These are phyloP conservation scores for Plasmopara viticola DNA, from an alignment of 352 stramenopile genomes.

Conservation along the genomic window DNA sequence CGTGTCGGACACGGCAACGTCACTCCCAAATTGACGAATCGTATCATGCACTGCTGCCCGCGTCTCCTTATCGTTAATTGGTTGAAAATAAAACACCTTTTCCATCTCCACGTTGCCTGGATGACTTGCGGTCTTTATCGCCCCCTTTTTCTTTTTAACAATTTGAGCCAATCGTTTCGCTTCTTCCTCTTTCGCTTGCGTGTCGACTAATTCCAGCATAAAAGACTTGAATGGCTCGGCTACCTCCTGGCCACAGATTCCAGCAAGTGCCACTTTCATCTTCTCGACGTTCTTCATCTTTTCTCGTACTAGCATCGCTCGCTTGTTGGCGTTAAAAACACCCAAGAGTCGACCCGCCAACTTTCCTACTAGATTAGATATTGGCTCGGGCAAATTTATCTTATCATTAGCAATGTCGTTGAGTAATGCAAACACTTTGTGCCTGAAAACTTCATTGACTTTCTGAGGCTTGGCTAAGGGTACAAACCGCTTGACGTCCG, in stretches of 20 bases:
- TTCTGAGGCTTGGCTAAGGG: slow-evolving; percentile 42
- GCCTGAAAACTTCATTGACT: slow-evolving; percentile 76
- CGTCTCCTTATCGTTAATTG: slow-evolving; percentile 76
- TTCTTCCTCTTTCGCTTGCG: slow-evolving; percentile 25
- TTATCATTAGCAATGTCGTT: slow-evolving; percentile 32
- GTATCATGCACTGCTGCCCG: slow-evolving; percentile 82
- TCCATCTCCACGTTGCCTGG: slow-evolving; percentile 14
- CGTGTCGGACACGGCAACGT: slow-evolving; percentile 79
- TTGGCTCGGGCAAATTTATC: slow-evolving; percentile 28
- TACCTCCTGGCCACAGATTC: slow-evolving; percentile 40
- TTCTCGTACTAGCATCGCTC: slow-evolving; percentile 21
- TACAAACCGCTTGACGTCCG: slow-evolving; percentile 49
- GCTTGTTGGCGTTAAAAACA: slow-evolving; percentile 62
- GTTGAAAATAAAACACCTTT: slow-evolving; percentile 57
- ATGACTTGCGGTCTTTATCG: slow-evolving; percentile 2
- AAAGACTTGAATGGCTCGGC: slow-evolving; percentile 36
- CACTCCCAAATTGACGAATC: slow-evolving; percentile 63
- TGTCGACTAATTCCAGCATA: slow-evolving; percentile 36
- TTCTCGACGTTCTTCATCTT: slow-evolving; percentile 39
- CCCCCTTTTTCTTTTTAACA: slow-evolving; percentile 13
- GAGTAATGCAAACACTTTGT: slow-evolving; percentile 56
- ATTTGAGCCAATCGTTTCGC: slow-evolving; percentile 17
- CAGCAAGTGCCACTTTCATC: slow-evolving; percentile 34
- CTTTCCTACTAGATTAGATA: slow-evolving; percentile 55
- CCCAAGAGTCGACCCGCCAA: slow-evolving; percentile 49